These are phyloP conservation scores for Musa balbisiana DNA, from an alignment of 202 grass and related monocot species.

Conservation along the genomic window DNA sequence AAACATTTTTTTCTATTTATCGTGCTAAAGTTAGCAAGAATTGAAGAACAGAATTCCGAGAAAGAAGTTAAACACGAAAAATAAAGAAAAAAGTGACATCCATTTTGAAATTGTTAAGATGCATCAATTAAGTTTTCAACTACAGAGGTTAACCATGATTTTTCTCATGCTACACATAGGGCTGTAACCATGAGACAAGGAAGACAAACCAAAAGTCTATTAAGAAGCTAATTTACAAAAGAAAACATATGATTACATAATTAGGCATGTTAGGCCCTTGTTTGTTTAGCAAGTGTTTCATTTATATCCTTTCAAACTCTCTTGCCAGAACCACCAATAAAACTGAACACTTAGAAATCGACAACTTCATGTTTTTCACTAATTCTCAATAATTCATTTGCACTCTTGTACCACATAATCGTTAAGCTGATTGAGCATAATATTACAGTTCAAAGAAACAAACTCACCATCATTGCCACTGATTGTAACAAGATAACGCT, in stretches of 20 bases:
- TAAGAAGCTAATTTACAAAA: background rate
- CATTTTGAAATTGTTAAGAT: no score
- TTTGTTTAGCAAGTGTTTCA: background rate
- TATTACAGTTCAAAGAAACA: background rate
- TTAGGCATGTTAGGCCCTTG: background rate
- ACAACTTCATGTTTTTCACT: background rate
- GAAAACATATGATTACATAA: background rate
- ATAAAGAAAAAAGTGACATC: no score
- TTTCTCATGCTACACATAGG: no score
- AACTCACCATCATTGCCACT: slow-evolving; percentile 86
- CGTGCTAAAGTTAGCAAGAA: no score
- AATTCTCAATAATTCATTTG: background rate
- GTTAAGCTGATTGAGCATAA: no score
- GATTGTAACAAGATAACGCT: slow-evolving; percentile 85
- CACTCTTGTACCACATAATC: no score
- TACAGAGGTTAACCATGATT: no score
- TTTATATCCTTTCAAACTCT: background rate
- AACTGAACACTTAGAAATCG: background rate
- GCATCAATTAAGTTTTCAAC: no score
- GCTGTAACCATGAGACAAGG: background rate
- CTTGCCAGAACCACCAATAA: background rate
- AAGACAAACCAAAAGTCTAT: background rate
- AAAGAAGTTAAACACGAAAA: no score
- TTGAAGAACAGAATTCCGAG: no score
- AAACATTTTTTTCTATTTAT: no score